Base-by-base conservation (phyloP, 192 early-diverging fungal species). In the Chytriomyces sp. region DNA sequence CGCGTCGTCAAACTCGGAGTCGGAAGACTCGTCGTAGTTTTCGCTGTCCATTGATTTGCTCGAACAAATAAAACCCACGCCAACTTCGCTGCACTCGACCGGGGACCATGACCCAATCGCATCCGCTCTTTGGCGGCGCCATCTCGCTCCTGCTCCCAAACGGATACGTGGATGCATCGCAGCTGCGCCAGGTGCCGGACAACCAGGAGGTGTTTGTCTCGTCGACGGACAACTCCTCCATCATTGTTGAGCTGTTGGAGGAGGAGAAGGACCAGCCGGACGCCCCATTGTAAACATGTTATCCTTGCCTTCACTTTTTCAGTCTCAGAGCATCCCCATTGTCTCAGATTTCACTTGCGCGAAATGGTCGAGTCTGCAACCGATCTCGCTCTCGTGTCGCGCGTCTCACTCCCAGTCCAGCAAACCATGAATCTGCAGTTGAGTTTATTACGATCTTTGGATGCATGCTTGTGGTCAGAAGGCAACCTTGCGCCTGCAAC, bases 181-280 rank as follows among this genome's bases (percentile, higher is more conserved):
- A 84, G n/a, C 71, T 96, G 14, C 90, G 95, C 33, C 75, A 92
- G 52, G 85, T 98, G 0, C 94, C 95, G 0, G 91, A 93, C 79
- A 90, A 95, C 77, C 95, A 98, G 78, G 95, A 98, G 72, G 95
- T 96, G 5, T 98, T 92, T 78, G 88, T 90, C 6, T 82, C 91
- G 61, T 75, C 76, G 30, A 77, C 65, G 6, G 54, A 66, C 5
- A 89, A 84, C 4, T 89, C 93, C 70, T 94, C 92, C 77, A 76
- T 98, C 5, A 93, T 98, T 40, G 74, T 98, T 30, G 95, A 98
- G 77, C 82, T 98, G 33, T 78, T 98, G 59, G 90, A 98, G 62
- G 58, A 83, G 52, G 85, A 90, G 12, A 68, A 78, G 5, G 6
- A 70, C 2, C 74, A 82, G 44, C 77, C 86, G 31, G 78, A 86